These are phyloP conservation scores for Chrysosporium queenslandicum DNA, from an alignment of 2,329 filamentous ascomycete species.

Conservation along the genomic window DNA sequence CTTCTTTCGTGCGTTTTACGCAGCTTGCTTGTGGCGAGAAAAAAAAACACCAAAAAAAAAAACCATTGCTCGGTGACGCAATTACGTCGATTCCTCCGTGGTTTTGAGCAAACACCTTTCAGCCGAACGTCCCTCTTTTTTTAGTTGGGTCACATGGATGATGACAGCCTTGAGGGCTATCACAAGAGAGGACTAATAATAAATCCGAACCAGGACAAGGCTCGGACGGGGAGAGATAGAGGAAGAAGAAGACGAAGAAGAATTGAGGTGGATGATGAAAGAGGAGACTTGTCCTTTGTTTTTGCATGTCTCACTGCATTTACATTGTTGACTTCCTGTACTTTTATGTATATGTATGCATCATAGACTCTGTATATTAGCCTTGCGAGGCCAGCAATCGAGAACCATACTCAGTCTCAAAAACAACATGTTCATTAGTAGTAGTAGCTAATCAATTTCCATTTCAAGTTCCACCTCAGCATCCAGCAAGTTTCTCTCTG, in stretches of 20 bases:
- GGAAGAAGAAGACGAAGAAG: not conserved
- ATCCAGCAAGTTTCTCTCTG: no score
- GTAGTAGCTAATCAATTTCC: no score
- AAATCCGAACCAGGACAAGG: not conserved
- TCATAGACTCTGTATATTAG: no score
- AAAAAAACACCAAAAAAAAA: no score
- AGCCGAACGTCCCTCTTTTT: not conserved
- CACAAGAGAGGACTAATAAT: not conserved
- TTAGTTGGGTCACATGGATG: not conserved
- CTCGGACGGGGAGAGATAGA: not conserved
- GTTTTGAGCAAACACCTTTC: not conserved
- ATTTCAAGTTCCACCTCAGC: no score
- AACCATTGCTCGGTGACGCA: not conserved
- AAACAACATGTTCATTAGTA: no score
- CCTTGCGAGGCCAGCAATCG: no score
- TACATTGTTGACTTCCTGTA: no score
- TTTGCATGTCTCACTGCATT: not conserved
- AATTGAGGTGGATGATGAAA: not conserved
- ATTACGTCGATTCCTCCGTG: not conserved
- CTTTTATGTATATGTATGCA: no score
- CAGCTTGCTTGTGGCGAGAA: not conserved
- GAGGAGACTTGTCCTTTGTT: not conserved
- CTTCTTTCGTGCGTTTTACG: not conserved
- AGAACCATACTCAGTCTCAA: no score
- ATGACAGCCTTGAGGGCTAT: not conserved